Conservation (phyloP, 2,329 filamentous ascomycete genomes). For the Penicillium sp. region DNA sequence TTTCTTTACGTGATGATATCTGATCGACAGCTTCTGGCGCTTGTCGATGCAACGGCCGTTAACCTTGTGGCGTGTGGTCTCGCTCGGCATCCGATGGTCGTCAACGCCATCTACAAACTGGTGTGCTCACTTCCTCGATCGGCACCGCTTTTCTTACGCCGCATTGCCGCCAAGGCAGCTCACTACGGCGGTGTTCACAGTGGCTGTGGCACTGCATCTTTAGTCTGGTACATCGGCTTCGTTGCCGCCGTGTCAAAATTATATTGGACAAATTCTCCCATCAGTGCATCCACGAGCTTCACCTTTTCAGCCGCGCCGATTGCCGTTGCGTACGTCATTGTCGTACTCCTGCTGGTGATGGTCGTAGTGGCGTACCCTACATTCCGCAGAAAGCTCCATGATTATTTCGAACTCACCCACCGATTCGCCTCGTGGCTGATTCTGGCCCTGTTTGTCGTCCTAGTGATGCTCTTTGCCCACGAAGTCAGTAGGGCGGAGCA, state of each 20-base stretch:
- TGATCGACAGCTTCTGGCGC: constrained; percentile 33
- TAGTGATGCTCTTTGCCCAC: constrained; percentile 56
- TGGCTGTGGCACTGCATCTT: constrained; percentile 48
- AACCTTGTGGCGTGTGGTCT: constrained; percentile 50
- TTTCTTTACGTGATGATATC: constrained; percentile 38
- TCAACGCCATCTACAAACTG: constrained; percentile 50
- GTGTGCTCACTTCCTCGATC: constrained; percentile 46
- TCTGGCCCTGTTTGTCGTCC: constrained; percentile 63
- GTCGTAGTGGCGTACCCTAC: constrained; percentile 62
- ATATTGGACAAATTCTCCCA: constrained; percentile 24
- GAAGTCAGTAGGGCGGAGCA: constrained; percentile 37
- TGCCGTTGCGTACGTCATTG: constrained; percentile 57
- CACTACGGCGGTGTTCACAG: constrained; percentile 55
- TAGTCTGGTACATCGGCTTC: constrained; percentile 46
- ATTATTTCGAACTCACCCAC: constrained; percentile 68
- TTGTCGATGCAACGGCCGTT: constrained; percentile 43
- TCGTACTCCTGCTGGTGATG: constrained; percentile 58
- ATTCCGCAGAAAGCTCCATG: constrained; percentile 62
- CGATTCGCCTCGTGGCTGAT: constrained; percentile 69
- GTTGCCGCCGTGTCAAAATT: constrained; percentile 30
- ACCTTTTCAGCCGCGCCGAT: constrained; percentile 39
- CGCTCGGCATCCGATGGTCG: constrained; percentile 52
- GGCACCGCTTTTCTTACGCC: constrained; percentile 46
- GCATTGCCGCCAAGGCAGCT: constrained; percentile 50
- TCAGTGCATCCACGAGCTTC: constrained; percentile 12